Base-by-base conservation (phyloP, 768 basidiomycete genomes). In the Auricularia sp. region DNA sequence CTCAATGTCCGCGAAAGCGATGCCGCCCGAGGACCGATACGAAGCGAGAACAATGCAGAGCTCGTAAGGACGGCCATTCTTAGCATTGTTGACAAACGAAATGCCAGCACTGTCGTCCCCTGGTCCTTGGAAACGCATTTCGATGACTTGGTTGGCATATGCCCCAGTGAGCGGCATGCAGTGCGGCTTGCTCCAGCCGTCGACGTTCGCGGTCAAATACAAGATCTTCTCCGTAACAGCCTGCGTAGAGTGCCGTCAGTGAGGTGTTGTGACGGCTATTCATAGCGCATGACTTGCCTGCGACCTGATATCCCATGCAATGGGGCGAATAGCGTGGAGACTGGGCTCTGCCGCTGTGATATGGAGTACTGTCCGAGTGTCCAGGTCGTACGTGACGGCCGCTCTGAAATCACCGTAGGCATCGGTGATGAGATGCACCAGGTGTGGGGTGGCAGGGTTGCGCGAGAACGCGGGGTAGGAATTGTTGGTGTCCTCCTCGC, bases 331-430 rank as follows among this genome's bases (percentile, higher is more conserved):
- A 14, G 77, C 72, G 16, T 70, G 70, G 39, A 79, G 64, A 5
- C 67, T 64, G 8, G 70, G 64, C 34, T 72, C 70, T 10, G 78
- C 71, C 12, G 77, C 76, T 6, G 78, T 80, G 61, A 79, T 72
- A 35, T 79, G 14, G 23, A 66, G 67, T 56, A 79, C 71, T 3
- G 71, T 66, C 54, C 67, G 66, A 36, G 71, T 69, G 44, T 68
- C 51, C 16, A 73, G 68, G 62, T 79, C 72, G 35, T 77, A 79
- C 12, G 69, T 64, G 39, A 78, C 65, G n/a, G 79, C 66, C 2
- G 78, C 72, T 3, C 66, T 33, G 60, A 78, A 78, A 62, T 80
- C 75, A 16, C 79, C 74, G 62, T 75, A 80, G 2, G 75, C 78
- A 58, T 75, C 68, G 10, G 76, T 77, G 62, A 71, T 64, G 63